These are phyloP conservation scores for Boletus edulis DNA, from an alignment of 768 basidiomycete genomes.

Conservation along the genomic window DNA sequence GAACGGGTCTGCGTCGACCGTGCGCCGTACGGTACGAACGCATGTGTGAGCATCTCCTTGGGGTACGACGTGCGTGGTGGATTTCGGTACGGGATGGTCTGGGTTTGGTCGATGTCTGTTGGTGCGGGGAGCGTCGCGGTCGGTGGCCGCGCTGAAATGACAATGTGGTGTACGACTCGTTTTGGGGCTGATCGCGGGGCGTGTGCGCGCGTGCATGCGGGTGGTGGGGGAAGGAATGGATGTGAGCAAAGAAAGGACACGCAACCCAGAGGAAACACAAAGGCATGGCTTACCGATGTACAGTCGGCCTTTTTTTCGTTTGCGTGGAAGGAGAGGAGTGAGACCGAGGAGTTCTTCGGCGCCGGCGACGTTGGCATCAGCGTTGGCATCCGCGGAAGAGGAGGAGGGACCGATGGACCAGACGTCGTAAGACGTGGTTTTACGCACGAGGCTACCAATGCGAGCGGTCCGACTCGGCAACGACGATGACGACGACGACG, in stretches of 20 bases:
- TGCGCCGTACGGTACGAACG: slow-evolving; percentile 63
- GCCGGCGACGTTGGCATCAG: slow-evolving; percentile 41
- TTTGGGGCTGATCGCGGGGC: slow-evolving; percentile 47
- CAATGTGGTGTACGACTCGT: slow-evolving; percentile 54
- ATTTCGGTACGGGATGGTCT: slow-evolving; percentile 38
- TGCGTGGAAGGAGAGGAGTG: slow-evolving; percentile 64
- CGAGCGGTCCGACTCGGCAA: slow-evolving; percentile 29
- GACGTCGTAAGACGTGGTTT: slow-evolving; percentile 56
- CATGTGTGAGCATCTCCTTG: slow-evolving; percentile 57
- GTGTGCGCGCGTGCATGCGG: too few relatives aligned
- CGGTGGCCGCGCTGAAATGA: slow-evolving; percentile 51
- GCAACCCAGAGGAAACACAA: too few relatives aligned
- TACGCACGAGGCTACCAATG: slow-evolving; percentile 52
- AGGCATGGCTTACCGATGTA: slow-evolving; percentile 46
- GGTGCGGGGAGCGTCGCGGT: slow-evolving; percentile 17
- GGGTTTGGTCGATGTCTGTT: not conserved
- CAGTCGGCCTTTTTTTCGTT: slow-evolving; percentile 55
- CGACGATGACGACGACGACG: slow-evolving; percentile 28
- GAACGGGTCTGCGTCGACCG: slow-evolving; percentile 12
- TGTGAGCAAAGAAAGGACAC: too few relatives aligned
- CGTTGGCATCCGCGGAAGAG: slow-evolving; percentile 24
- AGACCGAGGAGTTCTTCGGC: slow-evolving; percentile 65
- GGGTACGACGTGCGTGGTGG: slow-evolving; percentile 59
- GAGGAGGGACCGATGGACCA: slow-evolving; percentile 48
- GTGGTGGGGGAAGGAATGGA: too few relatives aligned